Percentiles rank a stretch among this genome's conserved stretches.
These are phyloP conservation scores for Flueggea neowawraea DNA, from an alignment of 441 rosid genomes.

Conservation along the genomic window DNA sequence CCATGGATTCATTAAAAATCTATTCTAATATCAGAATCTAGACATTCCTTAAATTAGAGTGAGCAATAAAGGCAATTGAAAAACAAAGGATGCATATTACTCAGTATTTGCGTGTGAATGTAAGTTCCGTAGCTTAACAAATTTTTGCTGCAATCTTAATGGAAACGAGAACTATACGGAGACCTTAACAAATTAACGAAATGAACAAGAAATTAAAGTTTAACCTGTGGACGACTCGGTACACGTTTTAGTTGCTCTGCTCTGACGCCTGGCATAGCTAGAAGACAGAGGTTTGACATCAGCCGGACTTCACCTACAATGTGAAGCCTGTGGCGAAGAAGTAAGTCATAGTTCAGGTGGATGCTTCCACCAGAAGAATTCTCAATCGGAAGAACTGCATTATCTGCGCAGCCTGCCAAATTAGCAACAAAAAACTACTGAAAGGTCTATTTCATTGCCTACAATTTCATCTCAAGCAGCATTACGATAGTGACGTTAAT, in stretches of 20 bases:
- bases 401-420: conserved; percentile 53
- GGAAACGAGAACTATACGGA: too few species aligned
- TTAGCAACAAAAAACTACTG: background rate
- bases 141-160: too few species aligned
- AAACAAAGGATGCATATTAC: background rate
- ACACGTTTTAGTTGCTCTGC: conserved; percentile 47
- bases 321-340: conserved; percentile 63
- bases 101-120: too few species aligned
- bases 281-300: conserved; percentile 37
- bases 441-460: background rate
- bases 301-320: conserved; percentile 59
- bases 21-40: background rate
- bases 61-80: background rate
- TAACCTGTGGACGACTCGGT: conserved; percentile 57
- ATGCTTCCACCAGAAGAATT: conserved; percentile 49
- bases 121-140: too few species aligned
- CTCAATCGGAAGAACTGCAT: conserved; percentile 57
- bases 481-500: too few species aligned
- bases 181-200: background rate
- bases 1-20: background rate
- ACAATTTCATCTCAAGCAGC: too few species aligned
- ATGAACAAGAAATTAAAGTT: background rate
- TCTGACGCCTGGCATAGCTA: conserved; percentile 53
- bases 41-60: too few species aligned
- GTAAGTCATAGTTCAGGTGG: conserved; percentile 58